Conservation (phyloP, 192 early-diverging fungal genomes). For the Podila verticillata region DNA sequence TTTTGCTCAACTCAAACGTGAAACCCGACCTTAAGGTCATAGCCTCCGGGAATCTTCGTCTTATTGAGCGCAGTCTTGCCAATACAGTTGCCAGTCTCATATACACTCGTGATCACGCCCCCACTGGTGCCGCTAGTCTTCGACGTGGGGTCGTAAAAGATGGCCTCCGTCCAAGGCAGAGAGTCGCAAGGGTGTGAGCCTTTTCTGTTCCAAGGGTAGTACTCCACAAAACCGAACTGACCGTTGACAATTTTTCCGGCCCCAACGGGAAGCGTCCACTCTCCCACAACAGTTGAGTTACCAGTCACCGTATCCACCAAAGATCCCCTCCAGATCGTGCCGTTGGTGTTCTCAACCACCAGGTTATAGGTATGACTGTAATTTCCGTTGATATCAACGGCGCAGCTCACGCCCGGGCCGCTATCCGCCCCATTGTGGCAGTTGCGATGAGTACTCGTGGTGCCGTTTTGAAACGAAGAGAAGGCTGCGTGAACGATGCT, state of each 20-base stretch:
- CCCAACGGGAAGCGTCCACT: conserved; percentile 1
- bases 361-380: conserved; percentile 4
- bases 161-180: not conserved
- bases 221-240: conserved; percentile 1
- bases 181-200: not conserved
- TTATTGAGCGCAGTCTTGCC: no score
- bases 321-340: conserved; percentile 1
- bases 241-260: not conserved
- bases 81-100: not conserved
- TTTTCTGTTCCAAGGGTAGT: not conserved
- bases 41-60: no score
- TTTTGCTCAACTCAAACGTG: no score
- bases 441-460: not conserved
- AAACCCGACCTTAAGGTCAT: no score
- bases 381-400: not conserved
- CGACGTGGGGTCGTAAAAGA: not conserved
- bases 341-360: not conserved
- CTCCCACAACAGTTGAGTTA: not conserved
- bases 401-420: conserved; percentile 3
- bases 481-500: not conserved
- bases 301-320: conserved; percentile 2
- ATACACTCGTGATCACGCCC: not conserved
- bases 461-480: conserved; percentile 5
- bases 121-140: conserved; percentile 4
- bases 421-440: conserved; percentile 1